A percentile compares a stretch with the other conserved stretches of the same genome.
Evolutionary conservation across 2,329 filamentous ascomycete species (phyloP).

Genomic region (Stromatinia cepivora): DNA sequence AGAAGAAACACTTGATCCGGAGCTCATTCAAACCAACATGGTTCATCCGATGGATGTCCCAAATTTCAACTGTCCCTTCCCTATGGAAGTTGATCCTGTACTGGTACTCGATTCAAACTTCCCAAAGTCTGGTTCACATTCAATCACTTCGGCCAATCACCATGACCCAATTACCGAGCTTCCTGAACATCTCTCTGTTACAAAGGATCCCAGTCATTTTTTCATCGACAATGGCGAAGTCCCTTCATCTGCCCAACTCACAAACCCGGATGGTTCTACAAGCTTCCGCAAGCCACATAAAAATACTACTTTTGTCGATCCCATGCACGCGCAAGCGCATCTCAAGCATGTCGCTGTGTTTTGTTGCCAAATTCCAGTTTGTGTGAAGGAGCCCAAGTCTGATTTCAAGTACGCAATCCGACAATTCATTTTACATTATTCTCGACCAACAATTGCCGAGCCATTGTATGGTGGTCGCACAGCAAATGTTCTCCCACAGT

Average conservation of each 20-base stretch:
- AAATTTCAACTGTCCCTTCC: background rate
- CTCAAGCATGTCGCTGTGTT: background rate
- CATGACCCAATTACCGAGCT: too few species aligned
- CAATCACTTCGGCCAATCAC: background rate
- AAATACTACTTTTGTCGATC: background rate
- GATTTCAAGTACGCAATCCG: background rate
- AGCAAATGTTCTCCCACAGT: background rate
- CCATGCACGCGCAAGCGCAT: background rate
- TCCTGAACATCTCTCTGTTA: background rate
- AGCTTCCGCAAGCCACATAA: background rate
- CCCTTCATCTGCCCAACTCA: background rate
- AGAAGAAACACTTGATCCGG: background rate
- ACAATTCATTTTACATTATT: background rate
- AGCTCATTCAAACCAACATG: background rate
- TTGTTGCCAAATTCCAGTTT: background rate
- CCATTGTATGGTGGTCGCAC: conserved; percentile 1
- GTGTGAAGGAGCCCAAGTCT: background rate
- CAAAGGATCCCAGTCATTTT: background rate
- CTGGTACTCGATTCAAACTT: background rate
- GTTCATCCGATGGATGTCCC: background rate
- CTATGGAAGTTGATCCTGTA: background rate
- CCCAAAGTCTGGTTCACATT: background rate
- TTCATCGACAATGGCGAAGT: background rate
- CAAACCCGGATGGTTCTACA: too few species aligned
- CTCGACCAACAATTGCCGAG: background rate